These are phyloP conservation scores for Kazachstania martiniae DNA, from an alignment of 805 yeast species.

Conservation along the genomic window DNA sequence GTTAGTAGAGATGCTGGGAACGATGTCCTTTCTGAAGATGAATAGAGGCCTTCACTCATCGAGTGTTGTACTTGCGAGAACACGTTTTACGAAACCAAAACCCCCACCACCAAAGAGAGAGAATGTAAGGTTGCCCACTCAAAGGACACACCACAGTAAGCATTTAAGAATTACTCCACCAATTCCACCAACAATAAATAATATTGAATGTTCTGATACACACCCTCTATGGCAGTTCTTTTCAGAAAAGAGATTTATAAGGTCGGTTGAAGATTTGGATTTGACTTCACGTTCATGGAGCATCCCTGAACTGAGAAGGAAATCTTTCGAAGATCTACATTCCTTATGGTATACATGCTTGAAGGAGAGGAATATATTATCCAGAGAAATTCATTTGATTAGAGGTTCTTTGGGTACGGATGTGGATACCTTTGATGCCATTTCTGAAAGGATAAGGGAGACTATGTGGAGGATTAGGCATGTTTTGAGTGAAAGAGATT, in stretches of 20 bases:
- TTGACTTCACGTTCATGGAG: constrained; percentile 70
- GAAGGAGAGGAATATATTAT: constrained; percentile 69
- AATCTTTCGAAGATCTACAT: constrained; percentile 86
- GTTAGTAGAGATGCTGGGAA: too few relatives aligned
- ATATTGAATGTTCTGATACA: constrained; percentile 62
- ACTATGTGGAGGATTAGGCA: constrained; percentile 77
- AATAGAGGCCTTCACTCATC: constrained; percentile 1
- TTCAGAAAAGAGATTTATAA: constrained; percentile 46
- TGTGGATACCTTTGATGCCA: constrained; percentile 27
- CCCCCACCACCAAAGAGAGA: constrained; percentile 17
- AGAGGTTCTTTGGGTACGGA: constrained; percentile 26
- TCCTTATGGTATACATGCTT: constrained; percentile 80
- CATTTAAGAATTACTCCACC: constrained; percentile 59
- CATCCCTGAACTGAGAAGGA: constrained; percentile 78
- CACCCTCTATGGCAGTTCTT: constrained; percentile 97
- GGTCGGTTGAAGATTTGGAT: constrained; percentile 45
- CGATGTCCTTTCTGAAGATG: too few relatives aligned
- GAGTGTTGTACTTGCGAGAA: constrained; percentile 25
- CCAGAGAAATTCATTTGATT: constrained; percentile 59
- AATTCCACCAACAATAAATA: constrained; percentile 68
- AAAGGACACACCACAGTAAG: constrained; percentile 19
- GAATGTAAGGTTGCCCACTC: constrained; percentile 18
- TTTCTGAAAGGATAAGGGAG: constrained; percentile 37
- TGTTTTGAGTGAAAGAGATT: constrained; percentile 77
- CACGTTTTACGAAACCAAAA: constrained; percentile 30